Evolutionary conservation across 2,329 filamentous ascomycete genomes (phyloP), one percentile per base, ranked within the genome.

Genomic region (Colletotrichum spaethianum): DNA sequence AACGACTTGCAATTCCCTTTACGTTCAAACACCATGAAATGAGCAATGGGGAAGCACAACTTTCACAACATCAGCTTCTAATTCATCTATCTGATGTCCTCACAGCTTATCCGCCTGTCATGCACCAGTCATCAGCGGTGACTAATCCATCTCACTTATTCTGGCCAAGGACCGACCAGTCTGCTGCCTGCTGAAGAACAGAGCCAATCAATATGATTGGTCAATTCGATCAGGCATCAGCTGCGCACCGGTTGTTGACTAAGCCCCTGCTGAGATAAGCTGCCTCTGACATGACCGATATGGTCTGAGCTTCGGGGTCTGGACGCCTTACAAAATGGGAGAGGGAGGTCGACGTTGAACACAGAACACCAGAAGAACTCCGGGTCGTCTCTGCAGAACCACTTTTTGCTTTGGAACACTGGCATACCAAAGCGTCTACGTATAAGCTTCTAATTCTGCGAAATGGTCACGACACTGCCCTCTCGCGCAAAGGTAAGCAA

Each of bases 171-270:
- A 42, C 36, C 14, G 11, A 46, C 40, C 26, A 2, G 12, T n/a
- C 38, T 52, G 55, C 14, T 31, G 55, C 28, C 8, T 62, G 16
- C 16, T 23, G 28, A 11, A 36, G 12, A 62, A 48, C 0, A 11
- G 14, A 11, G 18, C 50, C 3, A 3, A 55, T 14, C 12, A 0
- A 2, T 3, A 12, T 36, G 44, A 67, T 63, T 68, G 66, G 67
- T 1, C 63, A 67, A 48, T 70, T 31, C 18, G 23, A 31, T 40
- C 46, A 70, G 56, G 67, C 67, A 70, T 44, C 67, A 55, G 48
- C 56, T 50, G 67, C 55, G 31, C 40, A n/a, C 28, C 14, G 1
- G 2, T 12, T 28, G 62, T 70, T 44, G 55, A 67, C 33, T 46
- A 65, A 66, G 42, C 52, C 9, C 1, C 11, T 31, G 33, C 1